Evolutionary conservation across 495 filamentous ascomycete species (phyloP).

Genomic region (Aspergillus taichungensis): DNA sequence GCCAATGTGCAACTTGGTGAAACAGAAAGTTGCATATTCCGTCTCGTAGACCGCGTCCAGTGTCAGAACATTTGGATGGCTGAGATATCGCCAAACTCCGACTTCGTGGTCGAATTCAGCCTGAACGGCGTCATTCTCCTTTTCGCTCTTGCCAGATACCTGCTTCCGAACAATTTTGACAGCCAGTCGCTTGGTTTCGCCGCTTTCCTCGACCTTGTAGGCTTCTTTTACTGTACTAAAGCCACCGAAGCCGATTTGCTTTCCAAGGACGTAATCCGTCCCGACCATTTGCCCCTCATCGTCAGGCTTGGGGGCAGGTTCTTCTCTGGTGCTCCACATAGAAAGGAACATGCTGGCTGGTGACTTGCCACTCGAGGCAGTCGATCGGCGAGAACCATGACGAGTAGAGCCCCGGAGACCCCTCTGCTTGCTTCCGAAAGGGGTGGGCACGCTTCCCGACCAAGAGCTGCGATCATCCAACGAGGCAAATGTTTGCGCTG

Average conservation of each 20-base stretch:
- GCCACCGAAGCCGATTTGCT: slow-evolving; percentile 60
- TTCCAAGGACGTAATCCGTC: slow-evolving; percentile 62
- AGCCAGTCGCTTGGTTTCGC: slow-evolving; percentile 44
- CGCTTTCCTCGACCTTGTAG: slow-evolving; percentile 51
- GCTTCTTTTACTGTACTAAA: slow-evolving; percentile 68
- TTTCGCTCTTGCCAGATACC: slow-evolving; percentile 44
- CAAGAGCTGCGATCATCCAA: slow-evolving; percentile 42
- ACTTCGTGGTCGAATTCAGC: slow-evolving; percentile 71
- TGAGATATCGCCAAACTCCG: slow-evolving; percentile 60
- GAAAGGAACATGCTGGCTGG: slow-evolving; percentile 52
- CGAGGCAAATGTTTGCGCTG: slow-evolving; percentile 33
- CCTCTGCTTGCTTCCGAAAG: slow-evolving; percentile 37
- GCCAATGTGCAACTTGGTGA: slow-evolving; percentile 58
- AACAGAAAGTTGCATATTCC: slow-evolving; percentile 65
- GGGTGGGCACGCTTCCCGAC: slow-evolving; percentile 31
- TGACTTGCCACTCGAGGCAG: slow-evolving; percentile 39
- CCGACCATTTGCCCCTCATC: slow-evolving; percentile 69
- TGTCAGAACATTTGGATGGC: slow-evolving; percentile 55
- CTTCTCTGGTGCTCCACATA: slow-evolving; percentile 42
- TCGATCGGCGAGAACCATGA: slow-evolving; percentile 38
- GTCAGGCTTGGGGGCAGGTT: slow-evolving; percentile 45
- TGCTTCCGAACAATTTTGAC: slow-evolving; percentile 69
- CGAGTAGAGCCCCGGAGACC: slow-evolving; percentile 30
- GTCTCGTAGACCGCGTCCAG: slow-evolving; percentile 63
- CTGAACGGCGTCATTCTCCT: slow-evolving; percentile 61